phyloP scores from a whole-genome alignment of 176 grass and related monocot species.

The Oryza australiensis region DNA sequence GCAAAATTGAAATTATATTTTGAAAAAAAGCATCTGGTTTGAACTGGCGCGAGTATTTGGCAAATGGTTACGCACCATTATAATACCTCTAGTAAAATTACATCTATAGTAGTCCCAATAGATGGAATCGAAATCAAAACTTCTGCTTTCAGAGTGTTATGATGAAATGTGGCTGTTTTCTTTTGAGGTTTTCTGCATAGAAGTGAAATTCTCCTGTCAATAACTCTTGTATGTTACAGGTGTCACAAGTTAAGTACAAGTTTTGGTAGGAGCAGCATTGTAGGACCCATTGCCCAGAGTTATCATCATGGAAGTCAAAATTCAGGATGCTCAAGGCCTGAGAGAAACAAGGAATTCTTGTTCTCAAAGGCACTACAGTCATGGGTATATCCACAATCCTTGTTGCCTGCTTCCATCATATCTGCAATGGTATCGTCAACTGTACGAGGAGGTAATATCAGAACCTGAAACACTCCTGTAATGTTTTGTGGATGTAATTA shows the following conservation, averaged over 20 bases:
- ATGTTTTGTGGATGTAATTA: background rate
- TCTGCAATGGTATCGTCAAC: slow-evolving; percentile 67
- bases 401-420: slow-evolving; percentile 64
- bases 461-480: slow-evolving; percentile 19
- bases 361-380: slow-evolving; percentile 72
- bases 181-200: background rate
- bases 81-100: background rate
- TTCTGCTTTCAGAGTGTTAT: slow-evolving; percentile 2
- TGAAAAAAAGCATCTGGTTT: background rate
- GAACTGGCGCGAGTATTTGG: background rate
- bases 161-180: background rate
- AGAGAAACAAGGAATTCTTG: slow-evolving; percentile 43
- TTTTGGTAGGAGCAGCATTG: slow-evolving; percentile 40
- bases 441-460: slow-evolving; percentile 68
- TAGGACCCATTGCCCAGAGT: slow-evolving; percentile 37
- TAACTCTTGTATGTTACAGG: slow-evolving; percentile 50
- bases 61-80: background rate
- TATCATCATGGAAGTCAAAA: slow-evolving; percentile 39
- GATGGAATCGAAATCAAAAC: too few relatives aligned
- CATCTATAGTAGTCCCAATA: background rate
- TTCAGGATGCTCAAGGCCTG: slow-evolving; percentile 25
- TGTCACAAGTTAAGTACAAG: slow-evolving; percentile 64
- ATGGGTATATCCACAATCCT: slow-evolving; percentile 86
- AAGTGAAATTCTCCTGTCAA: background rate
- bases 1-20: background rate